These are phyloP conservation scores for Clonostachys rosea DNA, from an alignment of 2,329 filamentous ascomycete species.

Conservation along the genomic window DNA sequence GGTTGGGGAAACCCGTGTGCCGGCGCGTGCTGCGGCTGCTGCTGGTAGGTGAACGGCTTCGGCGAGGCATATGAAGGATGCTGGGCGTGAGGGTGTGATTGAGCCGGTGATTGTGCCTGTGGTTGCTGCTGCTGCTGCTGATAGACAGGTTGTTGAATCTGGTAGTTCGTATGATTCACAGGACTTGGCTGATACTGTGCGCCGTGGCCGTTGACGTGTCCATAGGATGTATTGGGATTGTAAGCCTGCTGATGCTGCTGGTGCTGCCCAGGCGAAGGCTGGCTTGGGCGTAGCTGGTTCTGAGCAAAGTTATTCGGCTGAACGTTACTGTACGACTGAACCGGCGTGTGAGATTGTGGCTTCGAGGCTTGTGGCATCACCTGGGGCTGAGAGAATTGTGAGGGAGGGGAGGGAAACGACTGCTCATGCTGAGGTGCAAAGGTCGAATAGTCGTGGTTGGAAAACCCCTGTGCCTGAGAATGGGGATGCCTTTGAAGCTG, in stretches of 20 bases:
- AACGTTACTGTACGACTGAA: constrained; percentile 21
- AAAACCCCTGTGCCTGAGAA: constrained; percentile 22
- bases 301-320: constrained; percentile 7
- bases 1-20: constrained; percentile 14
- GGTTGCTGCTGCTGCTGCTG: constrained; percentile 1
- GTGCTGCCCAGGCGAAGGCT: constrained; percentile 1
- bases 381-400: constrained; percentile 21
- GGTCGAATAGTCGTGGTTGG: constrained; percentile 19
- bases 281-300: constrained; percentile 2
- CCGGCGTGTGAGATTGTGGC: constrained; percentile 24
- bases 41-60: constrained; percentile 7
- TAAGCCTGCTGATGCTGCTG: constrained; percentile 1
- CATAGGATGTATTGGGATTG: no score
- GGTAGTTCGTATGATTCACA: background rate
- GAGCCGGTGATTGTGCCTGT: constrained; percentile 5
- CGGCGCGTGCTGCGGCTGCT: constrained; percentile 1
- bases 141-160: background rate
- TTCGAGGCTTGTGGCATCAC: constrained; percentile 21
- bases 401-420: constrained; percentile 19
- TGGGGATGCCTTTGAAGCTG: constrained; percentile 22
- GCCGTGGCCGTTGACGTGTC: background rate
- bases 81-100: constrained; percentile 7
- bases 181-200: constrained; percentile 1
- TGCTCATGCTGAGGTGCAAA: constrained; percentile 22
- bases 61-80: constrained; percentile 15